These are phyloP conservation scores for Claviceps capensis DNA, from an alignment of 2,329 filamentous ascomycete species.

Conservation along the genomic window DNA sequence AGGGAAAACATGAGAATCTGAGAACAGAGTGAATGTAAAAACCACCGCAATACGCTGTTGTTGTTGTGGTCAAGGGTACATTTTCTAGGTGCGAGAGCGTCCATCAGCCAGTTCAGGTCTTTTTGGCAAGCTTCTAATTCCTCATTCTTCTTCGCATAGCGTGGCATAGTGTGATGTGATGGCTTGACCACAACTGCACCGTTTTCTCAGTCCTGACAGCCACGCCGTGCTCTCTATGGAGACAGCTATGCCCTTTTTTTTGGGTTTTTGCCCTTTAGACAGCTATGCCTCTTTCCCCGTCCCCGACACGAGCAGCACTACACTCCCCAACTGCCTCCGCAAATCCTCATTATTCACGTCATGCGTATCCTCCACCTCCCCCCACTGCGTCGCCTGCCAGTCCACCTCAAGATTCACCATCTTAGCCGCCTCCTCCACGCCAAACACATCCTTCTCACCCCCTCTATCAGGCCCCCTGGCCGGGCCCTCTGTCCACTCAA, in stretches of 20 bases:
- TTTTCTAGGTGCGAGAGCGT: too few species aligned
- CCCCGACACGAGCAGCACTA: constrained; percentile 65
- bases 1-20: too few species aligned
- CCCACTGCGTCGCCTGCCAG: constrained; percentile 87
- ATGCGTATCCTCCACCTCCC: constrained; percentile 95
- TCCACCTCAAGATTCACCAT: constrained; percentile 72
- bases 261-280: too few species aligned
- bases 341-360: constrained; percentile 91
- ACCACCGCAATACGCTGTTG: too few species aligned
- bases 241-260: too few species aligned
- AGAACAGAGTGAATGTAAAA: too few species aligned
- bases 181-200: not conserved
- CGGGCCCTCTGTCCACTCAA: constrained; percentile 76
- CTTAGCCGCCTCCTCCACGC: constrained; percentile 68
- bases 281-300: constrained; percentile 17
- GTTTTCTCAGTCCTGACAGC: constrained; percentile 27
- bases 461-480: constrained; percentile 27
- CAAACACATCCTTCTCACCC: constrained; percentile 36
- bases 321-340: constrained; percentile 74
- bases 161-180: too few species aligned
- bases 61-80: too few species aligned
- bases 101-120: too few species aligned
- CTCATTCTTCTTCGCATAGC: too few species aligned
- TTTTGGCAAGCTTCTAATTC: too few species aligned
- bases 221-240: too few species aligned